phyloP scores from a whole-genome alignment of 345 rosid genomes.

The Eucalyptus guilfoylei region DNA sequence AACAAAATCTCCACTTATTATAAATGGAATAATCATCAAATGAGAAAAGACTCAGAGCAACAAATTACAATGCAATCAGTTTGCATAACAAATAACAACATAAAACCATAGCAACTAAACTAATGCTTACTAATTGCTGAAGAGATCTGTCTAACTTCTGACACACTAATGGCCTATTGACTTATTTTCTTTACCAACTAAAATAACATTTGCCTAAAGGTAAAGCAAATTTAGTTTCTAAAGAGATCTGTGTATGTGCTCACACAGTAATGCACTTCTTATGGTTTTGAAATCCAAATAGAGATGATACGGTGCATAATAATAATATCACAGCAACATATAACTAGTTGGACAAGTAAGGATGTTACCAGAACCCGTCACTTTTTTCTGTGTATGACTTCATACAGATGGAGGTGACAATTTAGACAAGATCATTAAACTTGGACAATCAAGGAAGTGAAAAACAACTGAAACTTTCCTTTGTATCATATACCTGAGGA shows the following conservation, averaged over 20 bases:
- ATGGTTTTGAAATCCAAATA: neutral
- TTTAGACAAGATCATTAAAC: neutral
- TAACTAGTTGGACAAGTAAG: neutral
- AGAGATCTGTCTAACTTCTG: neutral
- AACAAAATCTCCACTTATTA: neutral
- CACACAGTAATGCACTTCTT: neutral
- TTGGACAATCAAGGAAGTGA: neutral
- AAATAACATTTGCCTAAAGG: neutral
- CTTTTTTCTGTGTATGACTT: neutral
- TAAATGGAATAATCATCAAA: neutral
- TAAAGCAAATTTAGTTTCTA: neutral
- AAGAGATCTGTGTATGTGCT: neutral
- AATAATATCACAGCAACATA: neutral
- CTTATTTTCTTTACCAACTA: neutral
- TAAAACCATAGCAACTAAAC: neutral
- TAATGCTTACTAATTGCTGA: neutral
- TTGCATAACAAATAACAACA: neutral
- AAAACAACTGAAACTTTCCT: neutral
- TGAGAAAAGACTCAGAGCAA: neutral
- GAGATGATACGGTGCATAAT: neutral
- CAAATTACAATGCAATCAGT: neutral
- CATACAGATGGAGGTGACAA: neutral
- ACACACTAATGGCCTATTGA: neutral
- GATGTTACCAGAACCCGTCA: neutral
- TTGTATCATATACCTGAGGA: conserved; percentile 57